Evolutionary conservation across 768 basidiomycete genomes (phyloP).

Genomic region (Lentinula aciculospora): DNA sequence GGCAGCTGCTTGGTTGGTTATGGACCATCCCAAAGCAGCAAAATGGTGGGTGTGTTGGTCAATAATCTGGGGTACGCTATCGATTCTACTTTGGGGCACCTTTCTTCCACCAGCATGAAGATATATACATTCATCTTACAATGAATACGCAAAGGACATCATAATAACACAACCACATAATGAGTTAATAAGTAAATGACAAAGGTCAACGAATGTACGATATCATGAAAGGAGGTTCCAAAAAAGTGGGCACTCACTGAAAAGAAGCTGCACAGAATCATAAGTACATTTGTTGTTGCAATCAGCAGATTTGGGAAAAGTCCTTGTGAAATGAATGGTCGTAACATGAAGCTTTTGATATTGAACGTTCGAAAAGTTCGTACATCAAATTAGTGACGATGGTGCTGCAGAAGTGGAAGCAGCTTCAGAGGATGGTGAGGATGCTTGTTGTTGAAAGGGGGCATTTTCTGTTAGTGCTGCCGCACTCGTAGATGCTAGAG

Average conservation of each 20-base stretch:
- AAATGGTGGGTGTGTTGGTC: slow-evolving; percentile 74
- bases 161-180: neutral
- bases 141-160: neutral
- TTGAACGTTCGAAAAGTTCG: too few relatives aligned
- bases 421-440: neutral
- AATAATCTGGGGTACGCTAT: slow-evolving; percentile 66
- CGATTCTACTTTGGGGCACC: slow-evolving; percentile 71
- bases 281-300: too few relatives aligned
- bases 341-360: too few relatives aligned
- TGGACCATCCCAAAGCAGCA: slow-evolving; percentile 42
- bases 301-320: too few relatives aligned
- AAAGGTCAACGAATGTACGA: too few relatives aligned
- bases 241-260: too few relatives aligned
- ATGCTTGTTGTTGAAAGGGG: neutral
- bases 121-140: neutral
- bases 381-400: neutral
- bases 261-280: too few relatives aligned
- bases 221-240: too few relatives aligned
- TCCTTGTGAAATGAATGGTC: too few relatives aligned
- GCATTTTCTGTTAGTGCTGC: neutral
- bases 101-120: slow-evolving; percentile 88
- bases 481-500: neutral
- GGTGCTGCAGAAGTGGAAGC: neutral
- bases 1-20: slow-evolving; percentile 69
- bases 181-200: too few relatives aligned